Evolutionary conservation across 1,284 basidiomycete species (phyloP), one percentile per base, ranked within the genome.

Genomic region (Trichosporon coremiiforme): DNA sequence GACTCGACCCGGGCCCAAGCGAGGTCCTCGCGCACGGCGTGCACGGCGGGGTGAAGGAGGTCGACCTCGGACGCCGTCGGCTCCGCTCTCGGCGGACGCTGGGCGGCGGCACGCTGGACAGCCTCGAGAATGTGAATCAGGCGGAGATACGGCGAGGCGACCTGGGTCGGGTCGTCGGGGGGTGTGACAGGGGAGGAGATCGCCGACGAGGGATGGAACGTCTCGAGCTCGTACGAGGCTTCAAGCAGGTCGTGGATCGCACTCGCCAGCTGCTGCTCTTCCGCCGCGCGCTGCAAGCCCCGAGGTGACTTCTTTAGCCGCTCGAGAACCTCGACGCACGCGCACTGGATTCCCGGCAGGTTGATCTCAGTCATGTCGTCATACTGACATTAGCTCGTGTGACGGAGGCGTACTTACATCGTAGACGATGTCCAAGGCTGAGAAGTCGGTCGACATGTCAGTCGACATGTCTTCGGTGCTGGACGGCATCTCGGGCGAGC

Each of bases 181-280:
- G 71, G 71, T 0, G 69, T 68, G 13, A 60, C 50, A 0, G 69
- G 73, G 4, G 69, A 71, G 17, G 70, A 70, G 60, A 68, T 71
- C 1, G 72, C 68, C 1, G 68, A 68, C 6, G 68, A 72, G 4
- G 76, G 74, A 17, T 75, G 68, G 17, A 79, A 71, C 1, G 75
- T 70, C 65, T 80, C 80, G 31, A 82, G 74, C 69, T 81, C 77
- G 66, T 81, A 78, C 0, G 76, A 73, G 1, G 77, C 78, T 41
- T 82, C 79, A 5, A 82, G 73, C 0, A 82, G 73, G 31, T 80
- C 79, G 20, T 72, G 76, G 22, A 82, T 65, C 0, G 76, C 76
- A 0, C 66, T 57, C 0, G 78, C 76, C 10, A 81, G 75, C 35
- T 74, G 75, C 4, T 68, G 55, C 64, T 77, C 74, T 8, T 55